Conservation (phyloP, 176 grass and related monocot species). For the Triticum monococcum region DNA sequence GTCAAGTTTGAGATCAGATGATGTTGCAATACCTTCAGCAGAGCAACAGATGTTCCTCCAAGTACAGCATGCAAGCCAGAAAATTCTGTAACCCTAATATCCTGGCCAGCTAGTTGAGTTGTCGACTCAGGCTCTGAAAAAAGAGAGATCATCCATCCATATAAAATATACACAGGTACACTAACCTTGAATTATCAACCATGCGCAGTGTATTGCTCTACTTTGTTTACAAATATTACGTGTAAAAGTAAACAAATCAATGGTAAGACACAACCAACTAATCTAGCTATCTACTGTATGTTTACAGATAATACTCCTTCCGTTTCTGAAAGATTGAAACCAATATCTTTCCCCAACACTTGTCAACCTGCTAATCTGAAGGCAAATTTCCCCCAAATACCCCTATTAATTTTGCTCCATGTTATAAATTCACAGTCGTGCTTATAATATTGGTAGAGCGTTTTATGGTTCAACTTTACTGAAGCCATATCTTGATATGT, state of each 20-base stretch:
- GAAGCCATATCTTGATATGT: background rate
- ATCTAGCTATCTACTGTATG: background rate
- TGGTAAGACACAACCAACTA: background rate
- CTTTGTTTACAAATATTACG: background rate
- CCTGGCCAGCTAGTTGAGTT: slow-evolving; percentile 40
- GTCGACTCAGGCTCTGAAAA: slow-evolving; percentile 17
- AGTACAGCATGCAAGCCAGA: slow-evolving; percentile 35
- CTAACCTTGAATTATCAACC: slow-evolving; percentile 15
- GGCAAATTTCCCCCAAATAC: background rate
- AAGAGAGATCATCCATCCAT: slow-evolving; percentile 17
- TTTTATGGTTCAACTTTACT: background rate
- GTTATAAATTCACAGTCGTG: background rate
- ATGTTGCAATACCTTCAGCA: slow-evolving; percentile 38
- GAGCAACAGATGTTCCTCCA: slow-evolving; percentile 31
- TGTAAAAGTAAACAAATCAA: background rate
- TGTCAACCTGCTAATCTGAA: background rate
- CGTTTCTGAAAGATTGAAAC: background rate
- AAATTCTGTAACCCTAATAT: slow-evolving; percentile 34
- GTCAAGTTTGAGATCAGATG: slow-evolving; percentile 1
- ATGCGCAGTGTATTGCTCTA: background rate
- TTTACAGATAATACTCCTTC: background rate
- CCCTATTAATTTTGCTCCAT: background rate
- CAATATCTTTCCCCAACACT: background rate
- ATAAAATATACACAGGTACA: slow-evolving; percentile 25
- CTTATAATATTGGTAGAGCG: background rate